phyloP scores from a whole-genome alignment of 805 yeast genomes.

The Maudiozyma pseudohumilis region DNA sequence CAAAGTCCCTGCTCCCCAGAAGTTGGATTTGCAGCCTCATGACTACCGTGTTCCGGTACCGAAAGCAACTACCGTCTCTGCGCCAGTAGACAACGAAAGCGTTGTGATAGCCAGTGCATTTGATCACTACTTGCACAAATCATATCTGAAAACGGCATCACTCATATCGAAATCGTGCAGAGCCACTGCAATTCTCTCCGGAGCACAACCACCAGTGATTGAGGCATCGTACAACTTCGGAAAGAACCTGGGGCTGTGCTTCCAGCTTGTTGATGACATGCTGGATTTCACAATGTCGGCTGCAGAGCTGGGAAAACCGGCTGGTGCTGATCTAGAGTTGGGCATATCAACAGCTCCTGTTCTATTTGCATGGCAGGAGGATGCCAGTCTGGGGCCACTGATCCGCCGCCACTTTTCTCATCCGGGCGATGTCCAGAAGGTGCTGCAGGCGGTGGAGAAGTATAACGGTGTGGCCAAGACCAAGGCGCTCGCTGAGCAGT shows the following conservation, averaged over 20 bases:
- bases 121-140: slow-evolving; percentile 89
- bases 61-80: not conserved
- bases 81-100: slow-evolving; percentile 28
- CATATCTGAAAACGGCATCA: slow-evolving; percentile 90
- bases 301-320: slow-evolving; percentile 82
- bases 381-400: slow-evolving; percentile 73
- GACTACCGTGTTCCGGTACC: slow-evolving; percentile 40
- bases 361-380: slow-evolving; percentile 83
- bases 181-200: slow-evolving; percentile 87
- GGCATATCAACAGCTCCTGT: slow-evolving; percentile 98
- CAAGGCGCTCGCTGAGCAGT: slow-evolving; percentile 61
- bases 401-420: slow-evolving; percentile 73
- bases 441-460: slow-evolving; percentile 60
- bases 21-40: slow-evolving; percentile 25
- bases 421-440: slow-evolving; percentile 78
- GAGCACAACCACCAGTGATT: slow-evolving; percentile 63
- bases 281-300: slow-evolving; percentile 88
- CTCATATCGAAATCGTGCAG: slow-evolving; percentile 88
- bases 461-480: slow-evolving; percentile 73
- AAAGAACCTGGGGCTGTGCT: slow-evolving; percentile 84
- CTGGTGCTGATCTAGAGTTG: slow-evolving; percentile 86
- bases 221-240: slow-evolving; percentile 89
- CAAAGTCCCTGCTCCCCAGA: not conserved
- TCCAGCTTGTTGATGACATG: slow-evolving; percentile 94
- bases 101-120: slow-evolving; percentile 79